Conservation (phyloP, 2,329 filamentous ascomycete species). For the Rhexocercosporidium sp. region DNA sequence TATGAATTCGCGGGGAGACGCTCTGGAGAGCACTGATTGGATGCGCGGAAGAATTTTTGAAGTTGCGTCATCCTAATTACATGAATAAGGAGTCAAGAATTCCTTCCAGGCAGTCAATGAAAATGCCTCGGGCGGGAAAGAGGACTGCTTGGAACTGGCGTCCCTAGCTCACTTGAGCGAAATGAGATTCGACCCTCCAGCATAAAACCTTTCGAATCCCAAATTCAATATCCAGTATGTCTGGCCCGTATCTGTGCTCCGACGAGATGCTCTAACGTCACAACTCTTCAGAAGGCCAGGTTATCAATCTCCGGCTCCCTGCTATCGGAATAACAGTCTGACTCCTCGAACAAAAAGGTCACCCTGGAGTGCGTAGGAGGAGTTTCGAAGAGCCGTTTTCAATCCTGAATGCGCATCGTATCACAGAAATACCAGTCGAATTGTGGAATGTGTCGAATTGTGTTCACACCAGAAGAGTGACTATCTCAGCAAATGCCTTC, state of each 20-base stretch:
- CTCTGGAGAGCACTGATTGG: too few species aligned
- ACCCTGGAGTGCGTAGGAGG: slow-evolving; percentile 43
- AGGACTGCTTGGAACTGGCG: neutral
- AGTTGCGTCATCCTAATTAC: too few species aligned
- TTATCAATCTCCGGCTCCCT: slow-evolving; percentile 45
- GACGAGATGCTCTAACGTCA: slow-evolving; percentile 61
- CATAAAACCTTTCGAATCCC: neutral
- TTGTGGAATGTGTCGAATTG: slow-evolving; percentile 41
- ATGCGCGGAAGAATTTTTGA: too few species aligned
- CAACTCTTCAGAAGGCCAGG: slow-evolving; percentile 67
- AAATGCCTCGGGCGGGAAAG: too few species aligned
- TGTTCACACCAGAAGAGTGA: slow-evolving; percentile 39
- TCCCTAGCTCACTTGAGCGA: neutral
- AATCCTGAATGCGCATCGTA: slow-evolving; percentile 11
- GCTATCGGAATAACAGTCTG: slow-evolving; percentile 42
- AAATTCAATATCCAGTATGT: slow-evolving; percentile 47
- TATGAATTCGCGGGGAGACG: too few species aligned
- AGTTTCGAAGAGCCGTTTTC: slow-evolving; percentile 41
- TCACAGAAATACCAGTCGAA: slow-evolving; percentile 32
- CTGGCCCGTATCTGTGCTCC: slow-evolving; percentile 72
- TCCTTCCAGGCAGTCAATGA: too few species aligned
- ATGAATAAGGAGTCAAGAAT: too few species aligned
- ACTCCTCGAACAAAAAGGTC: slow-evolving; percentile 42
- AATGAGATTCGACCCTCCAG: neutral
- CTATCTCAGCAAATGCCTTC: slow-evolving; percentile 42